Evolutionary conservation across 2,329 filamentous ascomycete genomes (phyloP).

Genomic region (Paracoccidioides lutzii): DNA sequence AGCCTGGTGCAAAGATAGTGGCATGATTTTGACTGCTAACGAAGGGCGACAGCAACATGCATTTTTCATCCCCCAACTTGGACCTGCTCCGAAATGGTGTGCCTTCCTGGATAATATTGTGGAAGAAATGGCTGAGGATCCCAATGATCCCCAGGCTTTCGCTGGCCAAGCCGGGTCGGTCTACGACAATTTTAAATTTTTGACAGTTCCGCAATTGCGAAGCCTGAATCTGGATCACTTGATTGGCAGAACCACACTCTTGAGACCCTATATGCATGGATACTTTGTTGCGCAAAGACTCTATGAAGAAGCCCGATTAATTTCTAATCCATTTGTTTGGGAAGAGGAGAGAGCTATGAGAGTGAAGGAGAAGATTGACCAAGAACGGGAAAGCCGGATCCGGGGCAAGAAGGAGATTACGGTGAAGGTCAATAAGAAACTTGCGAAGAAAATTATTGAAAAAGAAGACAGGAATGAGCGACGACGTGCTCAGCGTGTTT

Average conservation of each 20-base stretch:
- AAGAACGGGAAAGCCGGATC: constrained; percentile 89
- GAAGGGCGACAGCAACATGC: constrained; percentile 91
- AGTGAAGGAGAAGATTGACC: constrained; percentile 89
- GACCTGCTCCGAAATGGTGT: constrained; percentile 89
- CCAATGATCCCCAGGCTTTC: constrained; percentile 48
- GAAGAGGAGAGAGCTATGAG: constrained; percentile 85
- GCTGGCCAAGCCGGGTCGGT: constrained; percentile 50
- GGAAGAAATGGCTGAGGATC: constrained; percentile 90
- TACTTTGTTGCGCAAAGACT: constrained; percentile 93
- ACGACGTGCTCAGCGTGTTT: constrained; percentile 30
- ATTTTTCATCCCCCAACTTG: constrained; percentile 88
- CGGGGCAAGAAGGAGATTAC: constrained; percentile 82
- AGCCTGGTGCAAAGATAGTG: constrained; percentile 79
- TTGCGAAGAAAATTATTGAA: constrained; percentile 50
- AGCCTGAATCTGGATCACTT: constrained; percentile 77
- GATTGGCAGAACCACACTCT: constrained; percentile 74
- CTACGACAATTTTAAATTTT: constrained; percentile 99
- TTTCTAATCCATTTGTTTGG: constrained; percentile 86
- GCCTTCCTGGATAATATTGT: constrained; percentile 94
- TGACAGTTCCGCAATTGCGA: constrained; percentile 75
- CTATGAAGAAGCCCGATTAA: constrained; percentile 87
- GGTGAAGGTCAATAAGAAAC: constrained; percentile 70
- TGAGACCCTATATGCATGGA: constrained; percentile 97
- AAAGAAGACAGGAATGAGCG: constrained; percentile 44
- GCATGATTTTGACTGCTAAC: constrained; percentile 93